These are phyloP conservation scores for Botrytis elliptica DNA, from an alignment of 2,329 filamentous ascomycete species.

Conservation along the genomic window DNA sequence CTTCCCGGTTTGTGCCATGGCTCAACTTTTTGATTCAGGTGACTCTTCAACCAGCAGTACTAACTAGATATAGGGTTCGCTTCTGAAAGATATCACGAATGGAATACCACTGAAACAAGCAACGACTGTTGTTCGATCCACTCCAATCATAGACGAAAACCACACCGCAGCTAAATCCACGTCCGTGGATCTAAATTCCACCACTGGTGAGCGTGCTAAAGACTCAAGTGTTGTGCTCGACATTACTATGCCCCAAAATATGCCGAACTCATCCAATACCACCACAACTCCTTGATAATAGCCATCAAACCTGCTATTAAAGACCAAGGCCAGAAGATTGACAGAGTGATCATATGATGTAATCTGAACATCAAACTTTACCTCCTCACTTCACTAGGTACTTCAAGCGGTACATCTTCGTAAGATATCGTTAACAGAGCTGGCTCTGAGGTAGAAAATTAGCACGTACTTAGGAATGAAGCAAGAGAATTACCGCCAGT, in stretches of 20 bases:
- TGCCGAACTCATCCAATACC: background rate
- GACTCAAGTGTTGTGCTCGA: background rate
- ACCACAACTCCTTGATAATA: background rate
- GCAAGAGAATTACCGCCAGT: background rate
- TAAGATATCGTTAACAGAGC: background rate
- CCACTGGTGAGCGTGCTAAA: background rate
- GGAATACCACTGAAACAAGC: background rate
- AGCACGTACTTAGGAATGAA: background rate
- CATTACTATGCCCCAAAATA: slow-evolving; percentile 14
- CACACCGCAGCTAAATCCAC: background rate
- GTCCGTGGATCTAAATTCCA: background rate
- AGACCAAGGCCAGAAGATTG: background rate
- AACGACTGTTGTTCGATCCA: slow-evolving; percentile 1
- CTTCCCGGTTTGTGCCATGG: background rate
- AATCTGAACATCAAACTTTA: background rate
- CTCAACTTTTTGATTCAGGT: background rate
- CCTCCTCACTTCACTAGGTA: background rate
- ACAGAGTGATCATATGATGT: background rate
- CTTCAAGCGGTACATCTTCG: background rate
- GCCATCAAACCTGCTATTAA: background rate
- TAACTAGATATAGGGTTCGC: background rate
- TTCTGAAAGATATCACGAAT: background rate
- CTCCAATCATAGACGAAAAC: background rate
- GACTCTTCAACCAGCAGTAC: background rate
- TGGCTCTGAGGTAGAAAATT: background rate